Evolutionary conservation across 2,329 filamentous ascomycete species (phyloP), one percentile per base, ranked within the genome.

Genomic region (Fusarium anthophilum): DNA sequence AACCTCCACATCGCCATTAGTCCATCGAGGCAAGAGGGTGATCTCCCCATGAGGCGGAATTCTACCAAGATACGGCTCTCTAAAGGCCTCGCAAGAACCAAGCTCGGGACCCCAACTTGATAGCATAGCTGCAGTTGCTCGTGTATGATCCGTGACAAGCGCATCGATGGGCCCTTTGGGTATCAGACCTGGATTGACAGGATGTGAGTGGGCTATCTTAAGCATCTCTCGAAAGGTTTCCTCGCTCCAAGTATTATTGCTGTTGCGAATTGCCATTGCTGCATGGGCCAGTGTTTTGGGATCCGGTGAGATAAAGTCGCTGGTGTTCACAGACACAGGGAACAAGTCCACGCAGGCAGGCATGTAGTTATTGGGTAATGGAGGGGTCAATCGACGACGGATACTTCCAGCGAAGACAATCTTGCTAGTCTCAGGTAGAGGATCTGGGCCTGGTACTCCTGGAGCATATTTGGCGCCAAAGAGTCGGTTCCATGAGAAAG

Each of bases 101-200:
- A 68, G 65, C 20, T 55, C 51, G n/a, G 65, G 65, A 12, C 65
- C 65, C 53, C 61, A 68, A 45, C 56, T 63, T 11, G 63, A 63
- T 20, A 68, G 35, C n/a, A 65, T 26, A 35, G 53, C 53, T 30
- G 53, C 20, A 35, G 47, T 59, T 41, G 41, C 30, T 14, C 65
- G 53, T 18, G 65, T 65, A 41, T 68, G 65, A 1, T 68, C 61
- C 18, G 65, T 68, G 17, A 59, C 53, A 6, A 68, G 28, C 10
- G 32, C 45, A 38, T 68, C 65, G 5, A 68, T 30, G 9, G 65
- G 65, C 4, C 61, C 65, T 22, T 50, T 59, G 8, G 65, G 65
- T 32, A 68, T 32, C 15, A 68, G 4, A 7, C 65, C 65, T 20
- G 60, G 65, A 17, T 14, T 68, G 8, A 54, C 20, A n/a, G 53